Evolutionary conservation across 805 yeast species (phyloP), one percentile per base, ranked within the genome.

Genomic region (Ogataea philodendri): DNA sequence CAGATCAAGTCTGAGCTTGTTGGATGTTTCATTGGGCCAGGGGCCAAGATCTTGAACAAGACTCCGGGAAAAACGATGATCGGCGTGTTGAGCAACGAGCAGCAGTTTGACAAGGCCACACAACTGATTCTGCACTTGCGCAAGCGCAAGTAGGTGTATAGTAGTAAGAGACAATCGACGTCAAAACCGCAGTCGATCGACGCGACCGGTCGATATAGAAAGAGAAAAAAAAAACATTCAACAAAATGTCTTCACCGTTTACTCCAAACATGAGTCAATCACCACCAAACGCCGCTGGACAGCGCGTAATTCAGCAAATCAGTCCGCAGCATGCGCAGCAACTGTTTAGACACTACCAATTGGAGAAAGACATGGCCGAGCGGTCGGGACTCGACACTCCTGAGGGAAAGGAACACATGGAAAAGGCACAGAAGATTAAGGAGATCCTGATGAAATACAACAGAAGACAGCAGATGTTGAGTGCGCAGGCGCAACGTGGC

Each of bases 401-500:
- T 0, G 76, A 67, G 39, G 87, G 86, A 13, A 73, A 74, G 47
- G 79, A 76, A 43, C 81, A 81, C 48, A 60, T 75, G 47, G 67
- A 67, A 41, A 76, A 74, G 43, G 87, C 86, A 3, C 78, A 81
- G 27, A 72, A 71, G 36, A 76, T 82, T 44, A 80, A 76, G 54
- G 74, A 73, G 28, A 66, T 81, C 21, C 65, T 82, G 51, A 63
- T 78, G 32, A 74, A 72, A 37, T 61, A 56, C 35, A 48, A 59
- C 26, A 48, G 46, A 37, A 55, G 52, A 35, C 58, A 51, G 25
- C 54, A 53, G 26, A 32, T 49, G 32, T 33, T 49, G 9, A 57
- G 55, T 33, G 58, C 57, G 8, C 59, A 55, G 37, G 56, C 57
- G 17, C 63, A 57, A 28, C 54, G 52, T 10, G 56, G 48, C 34